Evolutionary conservation across 768 basidiomycete genomes (phyloP).

Genomic region (Lactarius indigo): DNA sequence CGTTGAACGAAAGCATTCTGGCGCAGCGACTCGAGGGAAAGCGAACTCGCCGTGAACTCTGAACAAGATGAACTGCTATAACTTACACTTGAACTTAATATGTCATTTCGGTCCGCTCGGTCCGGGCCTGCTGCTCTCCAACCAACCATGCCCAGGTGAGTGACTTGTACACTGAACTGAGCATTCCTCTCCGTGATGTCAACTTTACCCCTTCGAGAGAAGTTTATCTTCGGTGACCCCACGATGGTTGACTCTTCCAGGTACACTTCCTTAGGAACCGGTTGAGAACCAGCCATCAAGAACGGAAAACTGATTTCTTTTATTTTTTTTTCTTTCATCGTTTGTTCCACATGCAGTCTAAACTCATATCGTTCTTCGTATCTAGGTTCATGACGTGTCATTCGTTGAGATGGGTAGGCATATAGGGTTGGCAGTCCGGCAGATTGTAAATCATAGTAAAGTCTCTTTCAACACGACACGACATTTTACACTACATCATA

Average conservation of each 20-base stretch:
- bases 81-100: background rate
- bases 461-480: background rate
- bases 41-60: background rate
- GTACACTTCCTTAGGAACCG: slow-evolving; percentile 16
- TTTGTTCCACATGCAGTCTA: background rate
- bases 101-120: background rate
- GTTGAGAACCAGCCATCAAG: slow-evolving; percentile 5
- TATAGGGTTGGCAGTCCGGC: background rate
- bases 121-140: background rate
- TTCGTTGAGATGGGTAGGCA: background rate
- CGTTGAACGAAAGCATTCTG: background rate
- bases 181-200: slow-evolving; percentile 12
- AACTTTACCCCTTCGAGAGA: background rate
- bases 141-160: background rate
- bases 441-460: background rate
- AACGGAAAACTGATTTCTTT: slow-evolving; percentile 19
- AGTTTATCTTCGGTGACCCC: slow-evolving; percentile 11
- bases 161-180: background rate
- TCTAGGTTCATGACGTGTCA: background rate
- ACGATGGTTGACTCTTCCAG: slow-evolving; percentile 13
- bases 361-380: slow-evolving; percentile 1
- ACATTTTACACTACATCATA: slow-evolving; percentile 6
- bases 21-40: background rate
- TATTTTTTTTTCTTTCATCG: background rate
- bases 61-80: background rate